Conservation (phyloP, 208 protist genomes). For the Phytomonas francai region DNA sequence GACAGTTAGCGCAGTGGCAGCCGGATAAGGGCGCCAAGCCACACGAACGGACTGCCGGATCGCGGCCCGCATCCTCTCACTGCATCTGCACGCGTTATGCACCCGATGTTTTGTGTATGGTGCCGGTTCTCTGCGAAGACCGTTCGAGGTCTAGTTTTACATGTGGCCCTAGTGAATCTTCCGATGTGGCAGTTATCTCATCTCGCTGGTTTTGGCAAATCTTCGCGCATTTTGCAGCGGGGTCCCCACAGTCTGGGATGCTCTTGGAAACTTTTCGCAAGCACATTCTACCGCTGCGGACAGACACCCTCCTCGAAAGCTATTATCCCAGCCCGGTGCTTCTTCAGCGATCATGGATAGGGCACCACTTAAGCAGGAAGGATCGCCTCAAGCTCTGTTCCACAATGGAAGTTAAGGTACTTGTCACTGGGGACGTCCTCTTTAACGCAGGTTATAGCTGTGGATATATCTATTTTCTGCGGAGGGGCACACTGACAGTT, state of each 20-base stretch:
- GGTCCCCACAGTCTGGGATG: conserved; percentile 18
- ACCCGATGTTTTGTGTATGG: conserved; percentile 51
- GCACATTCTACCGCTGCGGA: conserved; percentile 42
- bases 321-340: conserved; percentile 71
- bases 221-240: conserved; percentile 36
- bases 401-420: conserved; percentile 55
- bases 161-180: conserved; percentile 31
- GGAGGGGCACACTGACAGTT: conserved; percentile 53
- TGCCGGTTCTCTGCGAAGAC: conserved; percentile 78
- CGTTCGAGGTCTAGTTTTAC: conserved; percentile 31
- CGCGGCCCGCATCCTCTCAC: conserved; percentile 30
- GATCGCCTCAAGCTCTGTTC: conserved; percentile 73
- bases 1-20: conserved; percentile 48
- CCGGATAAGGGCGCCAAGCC: conserved; percentile 4
- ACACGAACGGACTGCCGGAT: neutral
- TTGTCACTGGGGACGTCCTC: conserved; percentile 67
- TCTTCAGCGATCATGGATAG: conserved; percentile 82
- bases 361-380: conserved; percentile 54
- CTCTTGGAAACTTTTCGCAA: conserved; percentile 47
- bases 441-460: conserved; percentile 54
- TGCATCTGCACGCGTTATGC: conserved; percentile 27
- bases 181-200: conserved; percentile 70
- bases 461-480: conserved; percentile 78
- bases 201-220: conserved; percentile 78
- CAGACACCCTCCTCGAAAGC: conserved; percentile 43